phyloP scores from a whole-genome alignment of 208 protist species.

The Leishmania amazonensis region DNA sequence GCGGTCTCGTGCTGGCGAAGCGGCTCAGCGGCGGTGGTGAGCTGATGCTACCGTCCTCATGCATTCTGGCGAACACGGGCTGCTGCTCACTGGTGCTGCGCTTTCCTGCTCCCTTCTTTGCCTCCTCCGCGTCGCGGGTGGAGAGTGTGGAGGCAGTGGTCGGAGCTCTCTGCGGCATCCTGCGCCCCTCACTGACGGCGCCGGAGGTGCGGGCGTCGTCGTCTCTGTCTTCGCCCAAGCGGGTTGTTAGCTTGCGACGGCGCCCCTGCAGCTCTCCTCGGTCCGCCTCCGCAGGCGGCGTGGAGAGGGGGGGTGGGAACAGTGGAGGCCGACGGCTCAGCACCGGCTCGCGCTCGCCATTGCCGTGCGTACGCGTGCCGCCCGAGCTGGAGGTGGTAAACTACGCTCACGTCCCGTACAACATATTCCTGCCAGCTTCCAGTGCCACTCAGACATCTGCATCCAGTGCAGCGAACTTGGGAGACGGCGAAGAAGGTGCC shows the following conservation, averaged over 20 bases:
- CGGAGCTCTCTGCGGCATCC: conserved; percentile 64
- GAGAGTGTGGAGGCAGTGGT: conserved; percentile 77
- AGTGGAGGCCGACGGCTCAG: conserved; percentile 1
- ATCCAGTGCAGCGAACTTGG: background rate
- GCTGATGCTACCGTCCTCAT: conserved; percentile 69
- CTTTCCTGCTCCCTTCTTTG: conserved; percentile 53
- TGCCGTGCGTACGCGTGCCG: background rate
- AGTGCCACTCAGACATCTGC: background rate
- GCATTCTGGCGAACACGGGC: conserved; percentile 51
- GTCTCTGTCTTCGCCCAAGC: conserved; percentile 13
- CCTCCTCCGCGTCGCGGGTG: conserved; percentile 39
- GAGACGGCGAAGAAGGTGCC: background rate
- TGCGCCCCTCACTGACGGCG: conserved; percentile 37
- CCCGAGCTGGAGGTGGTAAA: conserved; percentile 32
- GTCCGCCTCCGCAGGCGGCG: conserved; percentile 3
- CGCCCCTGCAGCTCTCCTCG: conserved; percentile 18
- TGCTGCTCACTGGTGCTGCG: conserved; percentile 70
- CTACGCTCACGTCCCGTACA: conserved; percentile 57
- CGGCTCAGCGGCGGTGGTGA: conserved; percentile 63
- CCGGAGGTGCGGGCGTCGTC: conserved; percentile 24
- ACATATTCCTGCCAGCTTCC: conserved; percentile 33
- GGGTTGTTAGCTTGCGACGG: background rate
- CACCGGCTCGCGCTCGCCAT: conserved; percentile 14
- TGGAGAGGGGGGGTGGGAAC: conserved; percentile 3
- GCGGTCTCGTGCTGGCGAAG: conserved; percentile 50